A percentile compares a stretch with the other conserved stretches of the same genome.
Conservation (phyloP, 2,329 filamentous ascomycete species). For the Elsinoe fawcettii region DNA sequence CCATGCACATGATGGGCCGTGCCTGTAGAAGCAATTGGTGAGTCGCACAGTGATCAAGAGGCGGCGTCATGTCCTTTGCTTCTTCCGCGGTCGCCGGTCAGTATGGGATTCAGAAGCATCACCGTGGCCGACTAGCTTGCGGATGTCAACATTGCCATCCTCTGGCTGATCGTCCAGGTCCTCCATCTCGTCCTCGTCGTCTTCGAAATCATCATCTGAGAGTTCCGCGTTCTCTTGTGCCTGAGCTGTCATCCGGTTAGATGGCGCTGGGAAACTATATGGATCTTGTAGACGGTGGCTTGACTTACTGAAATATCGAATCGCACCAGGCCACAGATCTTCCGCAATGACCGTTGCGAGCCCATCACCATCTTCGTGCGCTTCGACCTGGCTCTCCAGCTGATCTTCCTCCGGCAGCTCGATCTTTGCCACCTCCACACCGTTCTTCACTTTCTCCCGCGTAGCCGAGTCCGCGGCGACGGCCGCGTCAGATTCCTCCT, state of each 20-base stretch:
- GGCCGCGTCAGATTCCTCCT: slow-evolving; percentile 61
- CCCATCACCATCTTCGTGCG: slow-evolving; percentile 13
- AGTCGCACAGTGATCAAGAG: too few relatives aligned
- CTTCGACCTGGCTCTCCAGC: slow-evolving; percentile 10
- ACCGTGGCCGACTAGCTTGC: neutral
- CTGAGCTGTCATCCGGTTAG: slow-evolving; percentile 14
- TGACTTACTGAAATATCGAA: slow-evolving; percentile 81
- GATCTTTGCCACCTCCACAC: slow-evolving; percentile 32
- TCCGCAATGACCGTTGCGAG: slow-evolving; percentile 74
- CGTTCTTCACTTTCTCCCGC: slow-evolving; percentile 39
- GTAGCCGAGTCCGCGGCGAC: slow-evolving; percentile 53
- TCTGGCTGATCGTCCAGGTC: neutral
- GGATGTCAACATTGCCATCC: neutral
- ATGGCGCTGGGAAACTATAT: neutral
- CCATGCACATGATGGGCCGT: neutral
- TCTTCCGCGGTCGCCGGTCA: slow-evolving; percentile 8
- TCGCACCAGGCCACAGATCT: slow-evolving; percentile 79
- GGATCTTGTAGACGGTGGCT: neutral
- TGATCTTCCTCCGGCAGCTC: slow-evolving; percentile 31
- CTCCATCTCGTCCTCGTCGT: slow-evolving; percentile 10
- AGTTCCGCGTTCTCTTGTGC: slow-evolving; percentile 14
- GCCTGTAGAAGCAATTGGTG: neutral
- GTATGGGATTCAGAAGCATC: neutral
- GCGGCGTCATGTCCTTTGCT: slow-evolving; percentile 2
- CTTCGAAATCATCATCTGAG: slow-evolving; percentile 12